These are phyloP conservation scores for Candida chilensis DNA, from an alignment of 805 yeast genomes.

Conservation along the genomic window DNA sequence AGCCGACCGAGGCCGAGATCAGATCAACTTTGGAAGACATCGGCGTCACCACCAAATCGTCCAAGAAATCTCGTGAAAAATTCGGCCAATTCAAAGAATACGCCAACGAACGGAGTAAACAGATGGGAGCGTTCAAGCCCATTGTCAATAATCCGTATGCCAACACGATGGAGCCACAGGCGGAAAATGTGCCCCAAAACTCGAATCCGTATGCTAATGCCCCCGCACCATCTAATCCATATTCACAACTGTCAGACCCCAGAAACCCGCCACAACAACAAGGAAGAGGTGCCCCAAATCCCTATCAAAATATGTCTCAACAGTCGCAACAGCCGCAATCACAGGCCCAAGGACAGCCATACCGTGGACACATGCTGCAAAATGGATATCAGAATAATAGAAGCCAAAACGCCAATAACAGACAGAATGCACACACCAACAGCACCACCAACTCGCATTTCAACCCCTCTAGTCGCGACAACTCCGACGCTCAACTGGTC, in stretches of 20 bases:
- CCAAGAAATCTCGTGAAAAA: constrained; percentile 28
- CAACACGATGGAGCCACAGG: not conserved
- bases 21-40: constrained; percentile 23
- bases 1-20: constrained; percentile 38
- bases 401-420: not conserved
- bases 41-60: constrained; percentile 32
- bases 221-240: not conserved
- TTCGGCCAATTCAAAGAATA: constrained; percentile 41
- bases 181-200: not conserved
- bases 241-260: not conserved
- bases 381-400: not conserved
- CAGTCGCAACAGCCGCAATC: not conserved
- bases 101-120: constrained; percentile 30
- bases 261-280: not conserved
- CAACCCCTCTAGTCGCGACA: not conserved
- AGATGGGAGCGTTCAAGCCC: not conserved
- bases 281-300: not conserved
- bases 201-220: not conserved
- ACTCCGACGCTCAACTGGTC: not conserved
- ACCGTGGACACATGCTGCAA: not conserved
- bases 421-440: not conserved
- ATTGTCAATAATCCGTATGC: constrained; percentile 1
- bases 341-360: not conserved
- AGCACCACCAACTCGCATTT: not conserved
- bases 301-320: not conserved